Evolutionary conservation across 257 asterid genomes (phyloP), one percentile per base, ranked within the genome.

Genomic region (Nicotiana obtusifolia): DNA sequence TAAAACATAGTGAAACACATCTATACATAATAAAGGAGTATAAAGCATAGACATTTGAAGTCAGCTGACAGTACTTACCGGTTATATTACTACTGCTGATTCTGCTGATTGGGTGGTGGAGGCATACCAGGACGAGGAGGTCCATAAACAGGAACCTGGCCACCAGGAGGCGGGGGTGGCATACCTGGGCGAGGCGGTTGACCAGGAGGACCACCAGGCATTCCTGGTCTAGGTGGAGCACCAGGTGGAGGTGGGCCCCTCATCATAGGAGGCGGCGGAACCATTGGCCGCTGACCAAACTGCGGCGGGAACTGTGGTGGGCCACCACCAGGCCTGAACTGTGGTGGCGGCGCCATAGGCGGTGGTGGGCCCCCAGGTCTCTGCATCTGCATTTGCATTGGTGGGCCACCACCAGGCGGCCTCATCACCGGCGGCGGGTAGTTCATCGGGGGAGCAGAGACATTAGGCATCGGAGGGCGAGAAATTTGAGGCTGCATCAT

Each of bases 401-500:
- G 91, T 20, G 89, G 93, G n/a, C 83, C 82, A 14, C 81, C 83
- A 8, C 33, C 84, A 0, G 96, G 95, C 0, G 95, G 97, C 84
- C 97, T 91, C 28, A 89, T 78, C 33, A 89, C 89, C 41, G 64
- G 92, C 10, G 88, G 93, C 10, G 97, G 97, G 66, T 91, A 92
- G 7, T 89, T 82, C 62, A 92, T 84, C 0, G 99, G 97, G 1
- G 93, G 95, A 6, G 87, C 97, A 2, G 94, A 84, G 3, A 91
- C 89, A 87, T 92, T 93, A 3, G 96, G 88, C 47, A 85, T n/a
- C 4, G 90, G 93, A 6, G 98, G 97, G 20, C 97, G 88, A 1
- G 99, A 90, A 68, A 93, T 89, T 89, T 93, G 98, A 13, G 99
- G 99, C 89, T 95, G 99, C 99, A 95, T 95, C 99, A 95, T 95